Base-by-base conservation (phyloP, 495 filamentous ascomycete species). In the Umbilicaria muhlenbergii region DNA sequence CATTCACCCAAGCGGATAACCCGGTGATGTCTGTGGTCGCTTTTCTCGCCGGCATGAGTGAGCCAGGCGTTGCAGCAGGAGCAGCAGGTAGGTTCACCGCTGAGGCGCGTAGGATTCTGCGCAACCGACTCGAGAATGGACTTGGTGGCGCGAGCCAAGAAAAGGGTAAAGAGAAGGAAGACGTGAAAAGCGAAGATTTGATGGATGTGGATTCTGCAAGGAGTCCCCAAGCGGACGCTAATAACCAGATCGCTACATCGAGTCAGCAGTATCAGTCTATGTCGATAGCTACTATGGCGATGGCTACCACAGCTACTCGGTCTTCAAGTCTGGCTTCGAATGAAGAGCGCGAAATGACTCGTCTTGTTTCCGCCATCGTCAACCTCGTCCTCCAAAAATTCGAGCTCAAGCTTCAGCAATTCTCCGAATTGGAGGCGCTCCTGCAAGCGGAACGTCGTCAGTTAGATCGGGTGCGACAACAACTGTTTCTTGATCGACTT, bases 291-390 rank as follows among this genome's bases (percentile, higher is more conserved):
- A 87, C 80, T 21, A 76, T 92, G 40, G 81, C 91, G 5, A 74
- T 98, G 28, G 86, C 84, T 7, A 69, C 85, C 24, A 78, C 87
- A 19, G 87, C 87, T 11, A 86, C 84, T 1, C 83, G 91, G 43
- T 78, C 88, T 16, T 78, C 81, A 11, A 89, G 81, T 5, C 76
- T 98, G 24, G 85, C 86, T 10, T 94, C 91, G 0, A 86, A 95
- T 53, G 86, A 94, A 59, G 91, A 98, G 61, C 86, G 91, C 21
- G 84, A 93, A 58, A 89, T 94, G 81, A 89, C 89, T 24, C 77
- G 82, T 13, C 78, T 95, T 36, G 83, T 95, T 17, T 86, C 84
- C 11, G 75, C 83, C 2, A 69, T 86, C 0, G 81, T 93, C 42
- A 94, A 94, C 57, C 66, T 85, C 13, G 86, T 80, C 14, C 70